Conservation (phyloP, 1,284 basidiomycete genomes). For the Tilletia setariae region DNA sequence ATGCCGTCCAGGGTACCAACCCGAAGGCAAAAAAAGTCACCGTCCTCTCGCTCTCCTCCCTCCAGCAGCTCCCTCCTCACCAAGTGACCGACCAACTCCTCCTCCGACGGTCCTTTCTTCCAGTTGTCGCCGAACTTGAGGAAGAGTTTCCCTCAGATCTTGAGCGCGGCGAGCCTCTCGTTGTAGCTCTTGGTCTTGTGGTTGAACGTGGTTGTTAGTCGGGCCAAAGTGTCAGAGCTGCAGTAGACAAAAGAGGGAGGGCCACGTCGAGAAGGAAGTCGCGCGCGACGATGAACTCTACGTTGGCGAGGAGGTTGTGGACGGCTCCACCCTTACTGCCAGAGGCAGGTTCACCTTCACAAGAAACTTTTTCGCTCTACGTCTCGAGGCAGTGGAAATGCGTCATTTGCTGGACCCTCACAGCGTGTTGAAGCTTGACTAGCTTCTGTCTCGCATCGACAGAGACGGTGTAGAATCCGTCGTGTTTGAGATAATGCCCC, state of each 20-base stretch:
- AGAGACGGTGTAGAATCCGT: not conserved
- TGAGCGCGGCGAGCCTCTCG: not conserved
- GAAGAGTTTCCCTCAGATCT: not conserved
- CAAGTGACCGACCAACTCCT: not conserved
- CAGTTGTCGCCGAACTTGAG: not conserved
- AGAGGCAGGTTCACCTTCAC: not conserved
- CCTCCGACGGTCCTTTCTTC: not conserved
- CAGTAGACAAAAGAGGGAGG: not conserved
- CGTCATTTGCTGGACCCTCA: not conserved
- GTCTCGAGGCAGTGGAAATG: not conserved
- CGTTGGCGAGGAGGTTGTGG: not conserved
- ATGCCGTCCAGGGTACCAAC: not conserved
- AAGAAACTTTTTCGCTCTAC: not conserved
- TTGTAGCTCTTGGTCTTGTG: not conserved
- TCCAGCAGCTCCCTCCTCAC: not conserved
- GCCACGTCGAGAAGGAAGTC: not conserved
- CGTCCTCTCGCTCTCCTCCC: not conserved
- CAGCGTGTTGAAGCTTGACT: not conserved
- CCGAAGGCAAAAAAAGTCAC: not conserved
- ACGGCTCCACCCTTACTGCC: not conserved
- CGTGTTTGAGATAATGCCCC: constrained; percentile 1
- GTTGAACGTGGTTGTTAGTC: not conserved
- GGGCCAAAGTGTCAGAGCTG: not conserved
- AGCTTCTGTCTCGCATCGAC: not conserved
- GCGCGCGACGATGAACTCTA: not conserved